Evolutionary conservation across 257 asterid genomes (phyloP).

Genomic region (Solanum peruvianum): DNA sequence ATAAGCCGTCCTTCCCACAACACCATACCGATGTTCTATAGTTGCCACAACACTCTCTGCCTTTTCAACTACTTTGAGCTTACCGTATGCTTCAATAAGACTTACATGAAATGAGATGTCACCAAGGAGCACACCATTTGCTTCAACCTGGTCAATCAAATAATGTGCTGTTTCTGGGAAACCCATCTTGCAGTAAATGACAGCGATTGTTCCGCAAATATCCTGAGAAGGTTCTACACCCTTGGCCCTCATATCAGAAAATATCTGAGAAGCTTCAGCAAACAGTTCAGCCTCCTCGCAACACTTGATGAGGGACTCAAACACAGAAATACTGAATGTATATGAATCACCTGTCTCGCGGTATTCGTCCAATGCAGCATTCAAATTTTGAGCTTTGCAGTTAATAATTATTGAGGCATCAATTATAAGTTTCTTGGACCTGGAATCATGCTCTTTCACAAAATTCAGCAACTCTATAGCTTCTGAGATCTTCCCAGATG

Average conservation of each 20-base stretch:
- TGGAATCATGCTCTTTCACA: conserved; percentile 47
- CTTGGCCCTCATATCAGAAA: conserved; percentile 71
- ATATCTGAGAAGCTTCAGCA: conserved; percentile 80
- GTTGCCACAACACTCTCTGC: conserved; percentile 66
- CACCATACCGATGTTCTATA: conserved; percentile 35
- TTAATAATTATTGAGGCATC: conserved; percentile 69
- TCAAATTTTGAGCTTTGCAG: conserved; percentile 66
- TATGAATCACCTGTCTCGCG: conserved; percentile 18
- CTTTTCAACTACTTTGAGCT: conserved; percentile 56
- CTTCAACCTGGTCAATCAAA: conserved; percentile 50
- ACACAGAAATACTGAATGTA: conserved; percentile 44
- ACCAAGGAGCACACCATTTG: conserved; percentile 36
- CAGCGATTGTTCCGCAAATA: conserved; percentile 37
- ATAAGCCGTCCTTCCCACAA: conserved; percentile 66
- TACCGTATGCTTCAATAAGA: conserved; percentile 77
- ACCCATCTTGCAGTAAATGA: conserved; percentile 53
- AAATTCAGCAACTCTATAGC: conserved; percentile 66
- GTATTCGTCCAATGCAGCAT: conserved; percentile 79
- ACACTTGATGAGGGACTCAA: conserved; percentile 50
- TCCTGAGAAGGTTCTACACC: conserved; percentile 62
- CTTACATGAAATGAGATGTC: conserved; percentile 35
- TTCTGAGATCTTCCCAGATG: conserved; percentile 60
- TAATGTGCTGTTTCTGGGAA: conserved; percentile 82
- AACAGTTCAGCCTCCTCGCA: conserved; percentile 44
- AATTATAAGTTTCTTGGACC: conserved; percentile 38